Base-by-base conservation (phyloP, 1,284 basidiomycete species). In the Pseudozyma thailandica region DNA sequence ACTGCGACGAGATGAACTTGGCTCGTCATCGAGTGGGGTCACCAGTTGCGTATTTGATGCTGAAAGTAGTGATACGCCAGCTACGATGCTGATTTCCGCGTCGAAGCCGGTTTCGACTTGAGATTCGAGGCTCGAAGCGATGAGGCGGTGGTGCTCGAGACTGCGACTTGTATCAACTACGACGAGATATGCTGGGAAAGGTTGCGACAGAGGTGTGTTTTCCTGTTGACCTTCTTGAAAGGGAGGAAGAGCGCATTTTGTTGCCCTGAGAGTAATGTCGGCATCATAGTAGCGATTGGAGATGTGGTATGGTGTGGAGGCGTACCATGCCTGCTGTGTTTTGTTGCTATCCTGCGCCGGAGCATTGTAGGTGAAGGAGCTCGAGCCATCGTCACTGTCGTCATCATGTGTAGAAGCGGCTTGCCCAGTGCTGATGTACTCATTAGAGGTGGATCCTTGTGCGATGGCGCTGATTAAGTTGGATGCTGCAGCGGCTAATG, bases 201-300 rank as follows among this genome's bases (percentile, higher is more conserved):
- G 10, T 8, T 51, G 43, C 2, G 59, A 49, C 13, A 64, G 39
- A n/a, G n/a, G 26, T 59, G 25, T 28, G 12, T 1, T 30, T 12
- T 2, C 47, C 41, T 3, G 42, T 20, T 16, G 26, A 27, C 20
- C 12, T 18, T 23, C 16, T 2, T 7, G 3, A 10, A 13, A 6
- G 15, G 12, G 45, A 5, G 21, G n/a, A 1, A 53, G 51, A 6
- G 47, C 65, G 4, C n/a, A 30, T 30, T 50, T 62, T 13, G 59
- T 58, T 0, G 69, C 62, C 33, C 55, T 68, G 41, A 78, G 60
- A 3, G 59, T 54, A 16, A 78, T 70, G 18, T 76, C 72, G 18
- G 51, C 76, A 1, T 72, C 62, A 28, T 78, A 78, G 69, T 78
- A 78, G 2, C 74, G 65, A 43, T 78, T 78, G 0, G 69, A 70